Evolutionary conservation across 257 asterid species (phyloP), one percentile per base, ranked within the genome.

Genomic region (Henckelia pumila): DNA sequence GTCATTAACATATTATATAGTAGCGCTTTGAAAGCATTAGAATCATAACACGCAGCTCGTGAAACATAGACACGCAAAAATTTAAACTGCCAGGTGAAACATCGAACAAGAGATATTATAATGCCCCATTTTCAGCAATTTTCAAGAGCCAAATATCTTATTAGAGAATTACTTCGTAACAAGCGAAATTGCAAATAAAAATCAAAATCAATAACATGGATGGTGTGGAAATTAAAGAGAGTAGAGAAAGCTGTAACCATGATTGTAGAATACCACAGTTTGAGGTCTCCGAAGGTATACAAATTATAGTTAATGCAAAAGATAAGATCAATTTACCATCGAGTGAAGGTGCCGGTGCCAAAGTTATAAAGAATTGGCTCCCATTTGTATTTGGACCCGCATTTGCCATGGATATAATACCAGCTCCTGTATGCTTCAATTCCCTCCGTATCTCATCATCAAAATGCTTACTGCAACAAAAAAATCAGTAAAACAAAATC

Each of bases 331-430:
- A 22, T 62, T 72, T 79, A 92, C 98, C 99, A 69, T 94, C 97
- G 24, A 94, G 88, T 50, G 99, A 84, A 19, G 89, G 97, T 0
- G 97, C 91, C 24, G 99, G 97, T 40, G 99, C 95, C 84, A 94
- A 76, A 69, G 99, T 91, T 73, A 94, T 79, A 67, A 94, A 91
- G 80, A 94, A 94, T 81, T 94, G 99, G 82, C 99, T 94, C 33
- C 99, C 99, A 67, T 94, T 94, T 20, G 99, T 88, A 77, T 94
- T 85, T 10, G 99, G 96, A 67, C 99, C 99, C 63, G 99, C 99
- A 87, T 91, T 91, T 22, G 99, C 99, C 99, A 91, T 91, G 76
- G 96, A 94, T 79, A 94, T 44, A 77, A 94, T 85, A 52, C 99
- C 99, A 68, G 97, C 99, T 66, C 99, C 99, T 0, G 99, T 91